Evolutionary conservation across 352 stramenopile genomes (phyloP).

Genomic region (Globisporangium spiculum): DNA sequence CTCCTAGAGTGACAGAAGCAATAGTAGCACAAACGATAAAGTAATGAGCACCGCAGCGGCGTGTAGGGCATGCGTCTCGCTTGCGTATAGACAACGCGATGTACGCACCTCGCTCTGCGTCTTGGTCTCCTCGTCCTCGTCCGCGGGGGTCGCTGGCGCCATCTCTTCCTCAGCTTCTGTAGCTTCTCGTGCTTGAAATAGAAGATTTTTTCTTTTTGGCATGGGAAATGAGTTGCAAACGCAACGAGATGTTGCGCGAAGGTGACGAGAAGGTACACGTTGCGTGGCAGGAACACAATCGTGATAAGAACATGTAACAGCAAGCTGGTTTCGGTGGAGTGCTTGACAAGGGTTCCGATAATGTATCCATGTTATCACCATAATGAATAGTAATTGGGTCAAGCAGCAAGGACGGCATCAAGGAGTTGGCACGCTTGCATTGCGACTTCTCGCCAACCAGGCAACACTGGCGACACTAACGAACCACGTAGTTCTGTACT

Average conservation of each 20-base stretch:
- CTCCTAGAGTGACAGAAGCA: neutral
- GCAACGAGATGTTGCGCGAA: constrained; percentile 5
- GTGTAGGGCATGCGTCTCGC: neutral
- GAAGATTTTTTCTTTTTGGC: constrained; percentile 5
- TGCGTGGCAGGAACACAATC: neutral
- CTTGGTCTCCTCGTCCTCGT: constrained; percentile 15
- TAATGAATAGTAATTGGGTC: neutral
- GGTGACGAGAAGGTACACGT: constrained; percentile 1
- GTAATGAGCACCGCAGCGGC: neutral
- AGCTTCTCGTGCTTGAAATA: neutral
- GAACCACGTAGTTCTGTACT: neutral
- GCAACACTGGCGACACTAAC: neutral
- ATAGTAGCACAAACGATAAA: neutral
- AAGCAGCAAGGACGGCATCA: neutral
- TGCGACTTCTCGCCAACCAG: neutral
- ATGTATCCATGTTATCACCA: neutral
- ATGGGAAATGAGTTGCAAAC: constrained; percentile 8
- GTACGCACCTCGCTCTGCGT: constrained; percentile 4
- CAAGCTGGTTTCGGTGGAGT: neutral
- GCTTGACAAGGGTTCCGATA: neutral
- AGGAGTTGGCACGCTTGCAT: too few species aligned
- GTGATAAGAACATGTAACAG: neutral
- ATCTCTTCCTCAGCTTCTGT: neutral
- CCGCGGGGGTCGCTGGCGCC: constrained; percentile 6
- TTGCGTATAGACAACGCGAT: neutral